Conservation (phyloP, 306 rosid species). For the Vigna angularis region DNA sequence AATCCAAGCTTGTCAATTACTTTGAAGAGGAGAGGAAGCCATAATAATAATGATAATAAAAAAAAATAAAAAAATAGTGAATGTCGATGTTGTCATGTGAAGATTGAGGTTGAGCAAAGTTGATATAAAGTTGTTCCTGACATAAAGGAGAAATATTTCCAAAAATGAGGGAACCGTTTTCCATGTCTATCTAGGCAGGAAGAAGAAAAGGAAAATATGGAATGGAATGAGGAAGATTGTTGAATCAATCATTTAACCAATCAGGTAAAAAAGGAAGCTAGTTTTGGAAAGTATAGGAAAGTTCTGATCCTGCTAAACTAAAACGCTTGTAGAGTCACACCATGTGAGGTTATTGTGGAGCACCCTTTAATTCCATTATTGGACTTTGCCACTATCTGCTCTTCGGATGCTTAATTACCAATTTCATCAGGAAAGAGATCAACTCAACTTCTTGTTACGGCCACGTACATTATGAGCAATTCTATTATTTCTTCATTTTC, state of each 20-base stretch:
- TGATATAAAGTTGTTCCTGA: slow-evolving; percentile 34
- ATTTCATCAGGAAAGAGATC: slow-evolving; percentile 31
- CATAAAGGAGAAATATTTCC: slow-evolving; percentile 41
- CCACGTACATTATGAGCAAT: neutral
- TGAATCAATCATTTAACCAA: slow-evolving; percentile 53
- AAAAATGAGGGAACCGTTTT: slow-evolving; percentile 40
- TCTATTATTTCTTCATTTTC: neutral
- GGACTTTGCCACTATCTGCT: slow-evolving; percentile 15
- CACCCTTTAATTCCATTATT: slow-evolving; percentile 43
- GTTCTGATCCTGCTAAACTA: slow-evolving; percentile 49
- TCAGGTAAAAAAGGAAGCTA: slow-evolving; percentile 41
- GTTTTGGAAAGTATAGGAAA: slow-evolving; percentile 50
- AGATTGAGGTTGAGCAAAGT: slow-evolving; percentile 42
- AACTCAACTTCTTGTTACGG: neutral
- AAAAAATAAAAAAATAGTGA: slow-evolving; percentile 1
- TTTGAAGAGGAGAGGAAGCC: slow-evolving; percentile 32
- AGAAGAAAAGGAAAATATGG: slow-evolving; percentile 42
- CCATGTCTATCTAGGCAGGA: slow-evolving; percentile 36
- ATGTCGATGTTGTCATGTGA: slow-evolving; percentile 50
- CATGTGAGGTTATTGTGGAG: slow-evolving; percentile 53
- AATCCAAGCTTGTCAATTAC: slow-evolving; percentile 31
- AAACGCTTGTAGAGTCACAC: slow-evolving; percentile 49
- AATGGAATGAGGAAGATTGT: slow-evolving; percentile 51
- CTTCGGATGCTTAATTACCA: slow-evolving; percentile 19
- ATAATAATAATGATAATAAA: neutral